Evolutionary conservation across 495 filamentous ascomycete genomes (phyloP).

Genomic region (Xylaria telfairii): DNA sequence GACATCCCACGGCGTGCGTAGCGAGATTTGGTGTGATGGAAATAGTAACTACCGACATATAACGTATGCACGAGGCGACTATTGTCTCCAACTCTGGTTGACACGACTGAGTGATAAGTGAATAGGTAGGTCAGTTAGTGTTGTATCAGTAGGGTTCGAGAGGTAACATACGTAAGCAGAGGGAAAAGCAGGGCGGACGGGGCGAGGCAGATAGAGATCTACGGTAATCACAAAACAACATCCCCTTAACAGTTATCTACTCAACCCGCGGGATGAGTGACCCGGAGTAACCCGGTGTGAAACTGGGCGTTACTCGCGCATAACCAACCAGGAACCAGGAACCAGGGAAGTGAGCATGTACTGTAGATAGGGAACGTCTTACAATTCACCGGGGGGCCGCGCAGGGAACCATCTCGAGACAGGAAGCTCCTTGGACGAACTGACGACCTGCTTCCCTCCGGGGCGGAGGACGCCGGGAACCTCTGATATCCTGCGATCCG

Average conservation of each 20-base stretch:
- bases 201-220: background rate
- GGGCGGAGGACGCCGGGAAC: background rate
- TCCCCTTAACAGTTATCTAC: background rate
- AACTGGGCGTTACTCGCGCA: background rate
- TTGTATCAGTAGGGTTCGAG: constrained; percentile 7
- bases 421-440: background rate
- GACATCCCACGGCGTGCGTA: background rate
- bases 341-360: background rate
- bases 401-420: background rate
- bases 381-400: background rate
- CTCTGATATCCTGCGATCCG: background rate
- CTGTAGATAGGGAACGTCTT: background rate
- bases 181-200: background rate
- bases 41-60: constrained; percentile 14
- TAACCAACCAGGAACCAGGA: background rate
- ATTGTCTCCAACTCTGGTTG: background rate
- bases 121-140: background rate
- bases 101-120: background rate
- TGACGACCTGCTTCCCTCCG: too few relatives aligned
- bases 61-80: background rate
- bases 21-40: constrained; percentile 14
- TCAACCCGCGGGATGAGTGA: background rate
- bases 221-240: background rate
- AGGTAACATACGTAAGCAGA: background rate
- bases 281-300: background rate